Conservation (phyloP, 179 eudicot species). For the Sideroxylon spinosum region DNA sequence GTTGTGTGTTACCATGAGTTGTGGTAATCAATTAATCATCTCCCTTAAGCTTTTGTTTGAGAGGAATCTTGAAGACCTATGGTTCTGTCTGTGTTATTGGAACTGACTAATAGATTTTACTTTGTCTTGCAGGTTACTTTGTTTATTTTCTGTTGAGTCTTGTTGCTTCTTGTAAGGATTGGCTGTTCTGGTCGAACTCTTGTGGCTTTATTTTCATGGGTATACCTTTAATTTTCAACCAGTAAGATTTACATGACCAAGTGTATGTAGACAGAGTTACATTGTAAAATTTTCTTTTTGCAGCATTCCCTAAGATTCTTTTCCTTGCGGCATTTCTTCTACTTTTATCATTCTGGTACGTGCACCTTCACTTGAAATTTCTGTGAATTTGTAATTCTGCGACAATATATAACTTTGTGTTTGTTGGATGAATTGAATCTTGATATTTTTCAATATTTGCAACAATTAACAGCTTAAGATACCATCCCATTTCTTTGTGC, state of each 20-base stretch:
- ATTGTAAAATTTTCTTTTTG: conserved; percentile 22
- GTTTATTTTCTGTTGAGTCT: conserved; percentile 61
- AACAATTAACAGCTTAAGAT: not conserved
- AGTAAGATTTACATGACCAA: conserved; percentile 3
- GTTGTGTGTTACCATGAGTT: not conserved
- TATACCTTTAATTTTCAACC: conserved; percentile 24
- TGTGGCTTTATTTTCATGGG: conserved; percentile 91
- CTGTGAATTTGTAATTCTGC: conserved; percentile 3
- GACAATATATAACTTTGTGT: not conserved
- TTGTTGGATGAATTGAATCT: not conserved
- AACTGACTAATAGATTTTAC: conserved; percentile 14
- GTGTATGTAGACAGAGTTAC: not conserved
- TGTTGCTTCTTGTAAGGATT: conserved; percentile 78
- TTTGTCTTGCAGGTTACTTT: conserved; percentile 60
- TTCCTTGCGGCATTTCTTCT: conserved; percentile 86
- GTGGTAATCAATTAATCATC: not conserved
- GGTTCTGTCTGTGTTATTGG: conserved; percentile 1
- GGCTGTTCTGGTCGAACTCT: conserved; percentile 85
- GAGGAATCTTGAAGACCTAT: conserved; percentile 6
- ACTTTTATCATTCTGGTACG: conserved; percentile 88
- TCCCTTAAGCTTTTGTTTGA: not conserved
- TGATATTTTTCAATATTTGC: conserved; percentile 6
- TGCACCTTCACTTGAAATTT: conserved; percentile 12
- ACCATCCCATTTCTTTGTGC: not conserved
- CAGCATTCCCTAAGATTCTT: conserved; percentile 85